Conservation (phyloP, 441 rosid species). For the Gossypium aridum region DNA sequence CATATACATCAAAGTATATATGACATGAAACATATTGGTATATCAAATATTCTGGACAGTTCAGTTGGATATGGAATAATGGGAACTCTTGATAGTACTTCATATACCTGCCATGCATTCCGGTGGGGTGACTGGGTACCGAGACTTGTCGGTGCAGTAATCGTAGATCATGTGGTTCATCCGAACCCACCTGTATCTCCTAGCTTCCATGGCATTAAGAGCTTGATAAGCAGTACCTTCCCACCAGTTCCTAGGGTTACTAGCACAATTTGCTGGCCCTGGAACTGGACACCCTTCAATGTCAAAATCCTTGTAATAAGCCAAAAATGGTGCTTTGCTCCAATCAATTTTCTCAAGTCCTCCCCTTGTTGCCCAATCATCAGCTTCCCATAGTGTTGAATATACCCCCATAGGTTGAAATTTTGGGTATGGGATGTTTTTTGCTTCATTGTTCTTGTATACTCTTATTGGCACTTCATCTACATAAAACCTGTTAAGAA, state of each 20-base stretch:
- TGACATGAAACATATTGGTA: background rate
- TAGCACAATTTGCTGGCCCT: conserved; percentile 39
- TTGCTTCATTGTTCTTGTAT: conserved; percentile 54
- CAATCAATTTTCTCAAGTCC: conserved; percentile 63
- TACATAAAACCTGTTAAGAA: conserved; percentile 39
- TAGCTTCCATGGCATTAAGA: conserved; percentile 43
- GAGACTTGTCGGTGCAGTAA: conserved; percentile 49
- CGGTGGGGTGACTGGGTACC: conserved; percentile 50
- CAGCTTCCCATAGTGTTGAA: conserved; percentile 72
- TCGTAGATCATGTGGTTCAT: conserved; percentile 63
- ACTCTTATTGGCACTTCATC: conserved; percentile 57
- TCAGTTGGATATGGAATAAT: background rate
- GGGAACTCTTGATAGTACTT: background rate
- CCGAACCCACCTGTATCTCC: conserved; percentile 62
- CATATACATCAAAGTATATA: background rate
- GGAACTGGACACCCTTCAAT: conserved; percentile 65
- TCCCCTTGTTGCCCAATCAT: conserved; percentile 71
- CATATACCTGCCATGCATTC: conserved; percentile 51
- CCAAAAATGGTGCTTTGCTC: conserved; percentile 56
- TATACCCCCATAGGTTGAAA: conserved; percentile 58
- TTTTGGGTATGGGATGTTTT: conserved; percentile 35
- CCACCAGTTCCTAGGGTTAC: conserved; percentile 55
- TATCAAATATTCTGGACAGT: background rate
- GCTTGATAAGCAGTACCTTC: conserved; percentile 38
- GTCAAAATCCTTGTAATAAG: conserved; percentile 60